Percentiles rank a stretch among this genome's conserved stretches.
Conservation (phyloP, 2,329 filamentous ascomycete genomes). For the Aphanoascus verrucosus region DNA sequence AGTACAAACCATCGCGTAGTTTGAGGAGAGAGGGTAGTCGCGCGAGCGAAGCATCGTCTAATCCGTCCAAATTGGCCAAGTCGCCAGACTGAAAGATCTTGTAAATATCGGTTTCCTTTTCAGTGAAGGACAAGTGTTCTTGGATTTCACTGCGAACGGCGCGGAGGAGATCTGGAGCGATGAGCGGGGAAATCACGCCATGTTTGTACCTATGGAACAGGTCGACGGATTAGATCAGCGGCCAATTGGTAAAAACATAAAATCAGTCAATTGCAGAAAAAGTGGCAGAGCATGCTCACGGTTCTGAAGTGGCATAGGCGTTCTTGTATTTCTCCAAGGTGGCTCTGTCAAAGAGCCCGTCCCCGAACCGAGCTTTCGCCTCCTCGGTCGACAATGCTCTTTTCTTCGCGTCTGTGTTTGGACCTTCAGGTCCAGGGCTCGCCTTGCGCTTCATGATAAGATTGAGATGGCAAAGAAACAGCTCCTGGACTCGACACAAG, state of each 20-base stretch:
- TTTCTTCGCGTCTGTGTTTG: conserved; percentile 29
- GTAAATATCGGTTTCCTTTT: conserved; percentile 99
- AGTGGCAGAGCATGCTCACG: conserved; percentile 24
- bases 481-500: neutral
- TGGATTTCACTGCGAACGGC: conserved; percentile 80
- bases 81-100: conserved; percentile 98
- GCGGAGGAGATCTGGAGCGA: conserved; percentile 72
- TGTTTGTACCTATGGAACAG: conserved; percentile 61
- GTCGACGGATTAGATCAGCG: neutral
- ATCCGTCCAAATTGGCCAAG: conserved; percentile 87
- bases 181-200: conserved; percentile 71
- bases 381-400: conserved; percentile 31
- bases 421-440: conserved; percentile 21
- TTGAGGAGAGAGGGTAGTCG: conserved; percentile 81
- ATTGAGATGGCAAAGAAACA: neutral
- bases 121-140: conserved; percentile 85
- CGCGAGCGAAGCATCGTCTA: conserved; percentile 73
- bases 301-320: conserved; percentile 33
- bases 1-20: conserved; percentile 92
- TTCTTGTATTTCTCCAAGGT: conserved; percentile 35
- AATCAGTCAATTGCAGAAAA: neutral
- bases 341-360: conserved; percentile 34
- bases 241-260: neutral
- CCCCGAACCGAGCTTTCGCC: conserved; percentile 33
- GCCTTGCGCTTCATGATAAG: conserved; percentile 37